Conservation (phyloP, 1,284 basidiomycete genomes). For the Phaffia rhodozyma region DNA sequence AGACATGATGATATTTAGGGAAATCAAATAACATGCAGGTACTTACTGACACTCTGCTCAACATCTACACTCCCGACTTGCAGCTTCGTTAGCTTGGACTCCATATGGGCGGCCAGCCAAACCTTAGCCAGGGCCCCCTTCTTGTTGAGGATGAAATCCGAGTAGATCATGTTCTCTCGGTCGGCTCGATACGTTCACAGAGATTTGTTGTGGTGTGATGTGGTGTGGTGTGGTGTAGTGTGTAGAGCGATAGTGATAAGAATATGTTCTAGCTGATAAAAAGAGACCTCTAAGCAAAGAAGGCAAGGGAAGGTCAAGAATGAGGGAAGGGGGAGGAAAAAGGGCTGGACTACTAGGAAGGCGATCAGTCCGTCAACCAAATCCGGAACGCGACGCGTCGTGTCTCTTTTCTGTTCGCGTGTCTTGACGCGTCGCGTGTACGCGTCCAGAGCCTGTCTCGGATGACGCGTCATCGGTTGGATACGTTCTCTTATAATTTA, state of each 20-base stretch:
- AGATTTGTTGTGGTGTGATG: not conserved
- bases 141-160: conserved; percentile 81
- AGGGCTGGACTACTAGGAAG: not conserved
- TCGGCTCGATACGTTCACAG: too few species aligned
- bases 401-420: too few species aligned
- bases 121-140: conserved; percentile 89
- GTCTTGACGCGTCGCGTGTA: too few species aligned
- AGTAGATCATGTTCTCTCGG: conserved; percentile 55
- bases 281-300: not conserved
- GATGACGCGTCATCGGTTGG: too few species aligned
- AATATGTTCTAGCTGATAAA: not conserved
- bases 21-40: not conserved
- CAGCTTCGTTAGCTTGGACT: conserved; percentile 90
- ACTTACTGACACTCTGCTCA: conserved; percentile 76
- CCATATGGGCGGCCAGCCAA: conserved; percentile 98
- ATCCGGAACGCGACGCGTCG: too few species aligned
- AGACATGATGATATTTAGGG: not conserved
- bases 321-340: not conserved
- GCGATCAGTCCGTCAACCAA: too few species aligned
- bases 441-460: too few species aligned
- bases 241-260: not conserved
- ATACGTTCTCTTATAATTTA: too few species aligned
- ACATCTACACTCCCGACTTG: conserved; percentile 91
- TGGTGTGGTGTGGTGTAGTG: not conserved
- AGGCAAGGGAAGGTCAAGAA: not conserved